Evolutionary conservation across 2,329 filamentous ascomycete genomes (phyloP).

Genomic region (Lasiodiplodia sp.): DNA sequence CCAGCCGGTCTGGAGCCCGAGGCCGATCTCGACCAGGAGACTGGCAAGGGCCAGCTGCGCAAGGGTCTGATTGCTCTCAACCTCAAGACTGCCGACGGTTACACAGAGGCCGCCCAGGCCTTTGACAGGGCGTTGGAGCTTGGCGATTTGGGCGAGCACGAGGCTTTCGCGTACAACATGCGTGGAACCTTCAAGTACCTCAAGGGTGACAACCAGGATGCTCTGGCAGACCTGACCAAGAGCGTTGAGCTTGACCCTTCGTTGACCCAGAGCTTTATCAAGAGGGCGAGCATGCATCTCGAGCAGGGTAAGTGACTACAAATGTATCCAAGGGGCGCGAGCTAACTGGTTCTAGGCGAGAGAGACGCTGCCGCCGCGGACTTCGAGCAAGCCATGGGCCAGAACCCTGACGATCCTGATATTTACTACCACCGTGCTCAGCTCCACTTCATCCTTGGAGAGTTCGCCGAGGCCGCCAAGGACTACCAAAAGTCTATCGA

Average conservation of each 20-base stretch:
- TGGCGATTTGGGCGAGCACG: constrained; percentile 78
- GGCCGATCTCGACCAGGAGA: constrained; percentile 77
- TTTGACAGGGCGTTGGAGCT: constrained; percentile 90
- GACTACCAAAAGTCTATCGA: constrained; percentile 99
- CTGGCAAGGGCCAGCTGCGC: constrained; percentile 84
- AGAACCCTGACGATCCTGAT: constrained; percentile 89
- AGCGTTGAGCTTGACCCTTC: constrained; percentile 88
- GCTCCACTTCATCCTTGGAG: constrained; percentile 95
- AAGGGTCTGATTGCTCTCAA: constrained; percentile 81
- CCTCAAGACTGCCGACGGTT: constrained; percentile 88
- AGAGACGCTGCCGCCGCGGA: constrained; percentile 86
- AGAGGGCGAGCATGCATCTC: constrained; percentile 96
- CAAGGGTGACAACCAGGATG: constrained; percentile 83
- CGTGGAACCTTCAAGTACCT: constrained; percentile 95
- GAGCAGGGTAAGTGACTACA: constrained; percentile 73
- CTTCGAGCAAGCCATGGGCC: constrained; percentile 82
- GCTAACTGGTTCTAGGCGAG: constrained; percentile 62
- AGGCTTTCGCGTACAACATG: constrained; percentile 95
- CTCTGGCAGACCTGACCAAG: constrained; percentile 86
- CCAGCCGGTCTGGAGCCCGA: constrained; percentile 84
- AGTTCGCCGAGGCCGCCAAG: constrained; percentile 92
- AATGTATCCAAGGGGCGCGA: neutral
- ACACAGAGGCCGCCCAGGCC: constrained; percentile 83
- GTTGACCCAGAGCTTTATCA: constrained; percentile 97
- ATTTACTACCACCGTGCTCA: constrained; percentile 99